Conservation (phyloP, 1,139 yeast genomes). For the Yamadazyma diospyri region DNA sequence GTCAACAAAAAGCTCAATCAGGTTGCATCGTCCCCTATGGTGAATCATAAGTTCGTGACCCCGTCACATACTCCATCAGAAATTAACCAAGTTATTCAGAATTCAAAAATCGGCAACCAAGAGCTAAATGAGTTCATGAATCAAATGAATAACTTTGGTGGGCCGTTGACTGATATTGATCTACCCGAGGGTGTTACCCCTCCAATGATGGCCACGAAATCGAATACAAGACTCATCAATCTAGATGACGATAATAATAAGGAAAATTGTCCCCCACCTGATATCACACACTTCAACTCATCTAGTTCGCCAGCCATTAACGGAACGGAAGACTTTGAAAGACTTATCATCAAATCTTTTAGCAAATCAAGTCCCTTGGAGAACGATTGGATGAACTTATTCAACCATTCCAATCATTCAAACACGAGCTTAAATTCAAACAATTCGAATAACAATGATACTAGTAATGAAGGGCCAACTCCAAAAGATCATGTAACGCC, state of each 20-base stretch:
- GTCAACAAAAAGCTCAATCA: constrained; percentile 10
- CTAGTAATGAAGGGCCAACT: constrained; percentile 30
- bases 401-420: constrained; percentile 14
- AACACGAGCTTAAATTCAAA: neutral
- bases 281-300: constrained; percentile 13
- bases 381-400: constrained; percentile 36
- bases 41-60: constrained; percentile 30
- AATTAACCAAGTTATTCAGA: constrained; percentile 41
- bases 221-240: constrained; percentile 44
- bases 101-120: constrained; percentile 28
- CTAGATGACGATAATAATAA: constrained; percentile 35
- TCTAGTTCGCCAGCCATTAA: constrained; percentile 17
- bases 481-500: constrained; percentile 46
- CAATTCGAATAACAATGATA: neutral
- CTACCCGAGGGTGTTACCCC: constrained; percentile 41
- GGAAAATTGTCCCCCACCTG: constrained; percentile 39
- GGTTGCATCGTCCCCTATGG: constrained; percentile 23
- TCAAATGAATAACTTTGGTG: constrained; percentile 47
- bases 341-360: constrained; percentile 37
- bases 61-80: constrained; percentile 46
- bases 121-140: constrained; percentile 47
- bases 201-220: constrained; percentile 49
- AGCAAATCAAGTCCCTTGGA: constrained; percentile 30
- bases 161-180: constrained; percentile 55
- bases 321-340: constrained; percentile 35